Evolutionary conservation across 2,329 filamentous ascomycete species (phyloP).

Genomic region (Ophiostoma tasmaniense): DNA sequence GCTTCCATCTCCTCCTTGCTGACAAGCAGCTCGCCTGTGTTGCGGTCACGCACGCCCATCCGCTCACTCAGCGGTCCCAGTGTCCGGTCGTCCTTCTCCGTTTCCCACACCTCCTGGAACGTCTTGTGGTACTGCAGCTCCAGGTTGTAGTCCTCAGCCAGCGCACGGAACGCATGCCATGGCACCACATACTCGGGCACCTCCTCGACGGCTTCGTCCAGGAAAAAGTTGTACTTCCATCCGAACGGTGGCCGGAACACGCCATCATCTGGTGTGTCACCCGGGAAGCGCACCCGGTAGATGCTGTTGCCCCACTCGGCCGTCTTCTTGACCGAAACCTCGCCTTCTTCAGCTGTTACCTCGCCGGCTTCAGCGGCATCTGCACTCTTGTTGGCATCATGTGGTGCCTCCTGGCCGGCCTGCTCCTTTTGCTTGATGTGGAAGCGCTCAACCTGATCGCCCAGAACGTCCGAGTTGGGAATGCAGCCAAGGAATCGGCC

Average conservation of each 20-base stretch:
- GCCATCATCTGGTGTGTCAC: conserved; percentile 73
- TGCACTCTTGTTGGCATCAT: conserved; percentile 26
- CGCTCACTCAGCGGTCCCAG: conserved; percentile 80
- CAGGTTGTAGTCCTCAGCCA: conserved; percentile 94
- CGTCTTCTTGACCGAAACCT: conserved; percentile 49
- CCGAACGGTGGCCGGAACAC: conserved; percentile 91
- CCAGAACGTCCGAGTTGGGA: conserved; percentile 90
- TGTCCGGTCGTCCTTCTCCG: conserved; percentile 76
- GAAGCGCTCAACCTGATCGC: conserved; percentile 66
- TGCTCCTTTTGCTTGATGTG: conserved; percentile 41
- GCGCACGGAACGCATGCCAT: conserved; percentile 91
- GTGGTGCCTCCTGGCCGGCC: conserved; percentile 29
- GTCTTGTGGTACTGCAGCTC: conserved; percentile 90
- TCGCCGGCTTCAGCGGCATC: conserved; percentile 27
- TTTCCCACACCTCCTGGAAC: conserved; percentile 84
- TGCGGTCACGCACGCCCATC: conserved; percentile 82
- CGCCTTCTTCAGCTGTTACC: conserved; percentile 31
- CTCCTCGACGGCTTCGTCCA: conserved; percentile 91
- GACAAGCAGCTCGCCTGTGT: conserved; percentile 59
- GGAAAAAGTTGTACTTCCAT: conserved; percentile 96
- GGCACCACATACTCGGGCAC: conserved; percentile 97
- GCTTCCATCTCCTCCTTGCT: conserved; percentile 87
- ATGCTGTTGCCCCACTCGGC: conserved; percentile 90
- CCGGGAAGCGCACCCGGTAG: conserved; percentile 83
- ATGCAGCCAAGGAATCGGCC: conserved; percentile 92